Base-by-base conservation (phyloP, 2,329 filamentous ascomycete genomes). In the Sporothrix sp. region DNA sequence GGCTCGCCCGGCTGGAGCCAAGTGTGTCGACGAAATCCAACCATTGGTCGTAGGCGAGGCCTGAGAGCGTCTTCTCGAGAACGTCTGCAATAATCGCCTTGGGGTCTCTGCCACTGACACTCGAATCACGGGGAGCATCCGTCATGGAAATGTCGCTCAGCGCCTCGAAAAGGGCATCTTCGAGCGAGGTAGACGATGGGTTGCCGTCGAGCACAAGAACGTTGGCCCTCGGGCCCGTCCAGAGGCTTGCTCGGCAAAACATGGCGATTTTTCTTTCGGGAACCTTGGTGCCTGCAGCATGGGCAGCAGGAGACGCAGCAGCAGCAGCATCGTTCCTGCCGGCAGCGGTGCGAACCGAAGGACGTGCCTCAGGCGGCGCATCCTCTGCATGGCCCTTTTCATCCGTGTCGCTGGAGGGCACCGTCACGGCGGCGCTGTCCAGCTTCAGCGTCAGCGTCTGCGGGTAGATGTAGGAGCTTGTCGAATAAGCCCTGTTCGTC, bases 201-300 rank as follows among this genome's bases (percentile, higher is more conserved):
- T 21, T 30, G 18, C 58, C 52, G 42, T 68, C 63, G 13, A 69
- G 35, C 14, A 67, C 57, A 13, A 70, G 55, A 8, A 68, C 61
- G 14, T 62, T 55, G 10, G 57, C 60, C 35, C 56, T 57, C 2
- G 52, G 48, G 3, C 57, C 52, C 14, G 56, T 50, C 67, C 67
- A 70, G 11, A 68, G 42, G 18, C 64, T 66, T 6, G 59, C 65
- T 4, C 61, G 63, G 21, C 63, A 65, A 28, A 69, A 64, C 13
- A 48, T n/a, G 9, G 30, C 48, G 3, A 45, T 44, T 7, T 21
- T 23, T 14, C 36, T 45, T 14, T 38, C 23, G 5, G 27, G n/a
- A 20, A 20, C 27, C n/a, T 30, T 18, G 13, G 3, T 6, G n/a
- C 5, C 10, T 25, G 13, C n/a, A n/a, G n/a, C n/a, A n/a, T n/a